These are phyloP conservation scores for Aspergillus kassunensis DNA, from an alignment of 495 filamentous ascomycete species.

Conservation along the genomic window DNA sequence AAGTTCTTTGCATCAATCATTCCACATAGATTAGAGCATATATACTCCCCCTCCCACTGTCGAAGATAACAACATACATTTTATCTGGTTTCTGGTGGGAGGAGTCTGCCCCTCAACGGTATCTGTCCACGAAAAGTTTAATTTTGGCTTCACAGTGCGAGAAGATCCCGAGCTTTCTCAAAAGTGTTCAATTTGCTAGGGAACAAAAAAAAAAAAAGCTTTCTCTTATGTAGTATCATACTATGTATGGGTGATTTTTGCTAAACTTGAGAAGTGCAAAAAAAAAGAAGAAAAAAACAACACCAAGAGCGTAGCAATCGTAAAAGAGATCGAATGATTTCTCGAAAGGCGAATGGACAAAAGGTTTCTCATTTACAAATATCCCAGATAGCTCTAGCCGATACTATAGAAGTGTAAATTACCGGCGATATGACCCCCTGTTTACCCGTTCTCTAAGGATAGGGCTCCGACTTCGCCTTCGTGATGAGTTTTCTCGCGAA, in stretches of 20 bases:
- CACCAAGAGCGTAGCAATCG: too few species aligned
- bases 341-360: background rate
- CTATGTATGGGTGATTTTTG: too few species aligned
- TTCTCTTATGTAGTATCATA: too few species aligned
- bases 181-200: background rate
- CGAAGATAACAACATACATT: background rate
- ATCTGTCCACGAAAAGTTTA: constrained; percentile 9
- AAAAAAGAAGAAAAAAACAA: too few species aligned
- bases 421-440: constrained; percentile 15
- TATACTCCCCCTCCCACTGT: background rate
- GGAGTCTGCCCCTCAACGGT: constrained; percentile 18
- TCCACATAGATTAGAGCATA: constrained; percentile 9
- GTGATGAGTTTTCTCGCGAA: constrained; percentile 27
- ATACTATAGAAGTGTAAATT: background rate
- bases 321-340: too few species aligned
- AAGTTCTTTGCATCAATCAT: background rate
- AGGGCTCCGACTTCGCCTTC: constrained; percentile 42
- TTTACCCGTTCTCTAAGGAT: constrained; percentile 23
- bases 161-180: background rate
- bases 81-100: constrained; percentile 1
- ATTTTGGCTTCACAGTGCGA: background rate
- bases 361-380: too few species aligned
- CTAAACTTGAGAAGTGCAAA: too few species aligned
- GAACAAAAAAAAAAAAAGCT: background rate
- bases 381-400: too few species aligned